Evolutionary conservation across 805 yeast species (phyloP), one percentile per base, ranked within the genome.

Genomic region (Starmerella powellii): DNA sequence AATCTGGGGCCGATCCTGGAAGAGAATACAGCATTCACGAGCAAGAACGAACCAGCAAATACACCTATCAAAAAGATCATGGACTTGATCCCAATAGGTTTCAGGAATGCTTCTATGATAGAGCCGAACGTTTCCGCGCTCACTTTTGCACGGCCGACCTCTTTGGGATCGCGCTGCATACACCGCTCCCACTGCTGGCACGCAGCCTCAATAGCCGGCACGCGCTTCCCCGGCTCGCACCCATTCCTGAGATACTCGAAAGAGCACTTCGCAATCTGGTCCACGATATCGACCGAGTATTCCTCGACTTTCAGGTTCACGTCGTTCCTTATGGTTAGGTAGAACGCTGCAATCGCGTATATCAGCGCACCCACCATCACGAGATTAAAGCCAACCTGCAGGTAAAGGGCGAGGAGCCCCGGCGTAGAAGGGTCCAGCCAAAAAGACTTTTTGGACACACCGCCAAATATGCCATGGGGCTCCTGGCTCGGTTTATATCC

Each of bases 61-160:
- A 56, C 45, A 11, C 45, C 28, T 2, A 54, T 41, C 15, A 60
- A 35, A 41, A 58, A 58, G 3, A 73, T 47, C 56, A 81, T 67
- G 3, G 86, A 66, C 57, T 81, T 78, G 72, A 82, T 71, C 26
- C 78, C 73, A 30, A 84, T 78, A 2, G 83, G 80, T 44, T 70
- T 73, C 18, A 82, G 62, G 53, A 84, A 84, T 1, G 86, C 76
- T 60, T 85, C 81, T 34, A 85, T 64, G 6, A 83, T 80, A 48
- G 80, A 88, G 1, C 93, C 94, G 52, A 84, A 69, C 0, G 88
- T 78, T 56, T 79, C 86, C 0, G 93, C 93, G 36, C 86, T 76
- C 42, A 85, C 70, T 46, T 69, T 70, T 1, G 88, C 81, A 37
- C 75, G 70, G 3, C 83, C 87, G 11, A 78, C 69, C 1, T 60